phyloP scores from a whole-genome alignment of 2,329 filamentous ascomycete species.

The Sporothrix curviconia region DNA sequence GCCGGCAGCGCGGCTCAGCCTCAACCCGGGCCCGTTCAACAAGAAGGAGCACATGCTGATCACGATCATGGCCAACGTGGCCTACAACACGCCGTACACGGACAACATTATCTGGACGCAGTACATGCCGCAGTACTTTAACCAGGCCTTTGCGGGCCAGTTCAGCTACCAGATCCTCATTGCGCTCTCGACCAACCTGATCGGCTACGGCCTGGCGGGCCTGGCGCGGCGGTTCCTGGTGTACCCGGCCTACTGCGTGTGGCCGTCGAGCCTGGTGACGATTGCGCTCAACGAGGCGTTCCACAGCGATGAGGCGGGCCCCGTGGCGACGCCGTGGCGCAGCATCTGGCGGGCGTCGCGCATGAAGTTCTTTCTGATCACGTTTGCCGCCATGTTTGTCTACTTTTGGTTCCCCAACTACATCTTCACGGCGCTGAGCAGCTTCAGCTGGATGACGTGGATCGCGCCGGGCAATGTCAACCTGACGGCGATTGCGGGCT shows the following conservation, averaged over 20 bases:
- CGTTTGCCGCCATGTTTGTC: constrained; percentile 41
- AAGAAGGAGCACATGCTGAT: constrained; percentile 56
- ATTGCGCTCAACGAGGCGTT: constrained; percentile 43
- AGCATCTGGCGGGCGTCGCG: constrained; percentile 31
- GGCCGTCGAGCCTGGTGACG: constrained; percentile 42
- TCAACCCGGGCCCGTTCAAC: constrained; percentile 52
- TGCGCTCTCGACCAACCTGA: constrained; percentile 45
- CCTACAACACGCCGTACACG: constrained; percentile 29
- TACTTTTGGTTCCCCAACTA: constrained; percentile 48
- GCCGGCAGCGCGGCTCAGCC: constrained; percentile 31
- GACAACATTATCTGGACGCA: constrained; percentile 38
- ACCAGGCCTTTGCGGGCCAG: constrained; percentile 33
- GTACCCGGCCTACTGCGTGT: constrained; percentile 45
- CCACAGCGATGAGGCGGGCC: constrained; percentile 34
- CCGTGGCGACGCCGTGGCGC: constrained; percentile 28
- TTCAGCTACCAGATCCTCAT: constrained; percentile 46
- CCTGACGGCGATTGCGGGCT: constrained; percentile 28
- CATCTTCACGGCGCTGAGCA: constrained; percentile 38
- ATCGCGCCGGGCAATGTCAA: constrained; percentile 38
- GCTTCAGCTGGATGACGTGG: constrained; percentile 50
- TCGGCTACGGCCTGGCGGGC: constrained; percentile 51
- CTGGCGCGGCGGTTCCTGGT: constrained; percentile 44
- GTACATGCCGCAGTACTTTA: constrained; percentile 28
- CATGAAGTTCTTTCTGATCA: constrained; percentile 39
- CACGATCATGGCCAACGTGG: constrained; percentile 54